A percentile compares a stretch with the other conserved stretches of the same genome.
These are phyloP conservation scores for Aquilaria sinensis DNA, from an alignment of 345 rosid species.

Conservation along the genomic window DNA sequence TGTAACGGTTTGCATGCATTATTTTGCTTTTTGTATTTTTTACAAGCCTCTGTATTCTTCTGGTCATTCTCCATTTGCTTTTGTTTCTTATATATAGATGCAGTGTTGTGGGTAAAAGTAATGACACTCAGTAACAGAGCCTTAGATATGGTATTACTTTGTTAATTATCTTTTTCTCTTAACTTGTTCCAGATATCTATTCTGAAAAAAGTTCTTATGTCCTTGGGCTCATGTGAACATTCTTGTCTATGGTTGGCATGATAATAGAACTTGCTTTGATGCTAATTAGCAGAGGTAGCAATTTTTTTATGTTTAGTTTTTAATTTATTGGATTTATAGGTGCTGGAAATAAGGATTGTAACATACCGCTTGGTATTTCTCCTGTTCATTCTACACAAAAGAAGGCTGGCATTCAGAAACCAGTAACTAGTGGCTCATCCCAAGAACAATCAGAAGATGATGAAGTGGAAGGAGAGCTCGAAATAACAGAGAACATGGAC, in stretches of 20 bases:
- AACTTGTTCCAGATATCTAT: background rate
- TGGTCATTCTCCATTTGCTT: background rate
- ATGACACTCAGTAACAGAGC: background rate
- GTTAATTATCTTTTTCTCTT: background rate
- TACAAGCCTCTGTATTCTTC: background rate
- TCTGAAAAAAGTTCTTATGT: background rate
- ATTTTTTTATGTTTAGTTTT: background rate
- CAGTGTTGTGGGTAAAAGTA: background rate
- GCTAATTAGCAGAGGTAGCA: too few relatives aligned
- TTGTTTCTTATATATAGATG: background rate
- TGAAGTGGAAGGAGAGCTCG: slow-evolving; percentile 72
- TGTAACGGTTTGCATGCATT: slow-evolving; percentile 45
- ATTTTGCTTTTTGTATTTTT: background rate
- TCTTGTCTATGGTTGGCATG: background rate
- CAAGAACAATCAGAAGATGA: slow-evolving; percentile 78
- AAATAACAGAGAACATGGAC: slow-evolving; percentile 46
- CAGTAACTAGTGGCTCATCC: slow-evolving; percentile 76
- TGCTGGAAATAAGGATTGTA: slow-evolving; percentile 31
- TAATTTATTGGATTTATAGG: slow-evolving; percentile 21
- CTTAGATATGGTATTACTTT: background rate
- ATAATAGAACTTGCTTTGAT: slow-evolving; percentile 2
- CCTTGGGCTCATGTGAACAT: background rate
- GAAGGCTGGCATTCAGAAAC: slow-evolving; percentile 33
- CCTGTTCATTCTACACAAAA: slow-evolving; percentile 26
- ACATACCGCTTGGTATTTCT: slow-evolving; percentile 23